Percentiles rank a stretch among this genome's conserved stretches.
These are phyloP conservation scores for Saturnispora halmiae DNA, from an alignment of 805 yeast genomes.

Conservation along the genomic window DNA sequence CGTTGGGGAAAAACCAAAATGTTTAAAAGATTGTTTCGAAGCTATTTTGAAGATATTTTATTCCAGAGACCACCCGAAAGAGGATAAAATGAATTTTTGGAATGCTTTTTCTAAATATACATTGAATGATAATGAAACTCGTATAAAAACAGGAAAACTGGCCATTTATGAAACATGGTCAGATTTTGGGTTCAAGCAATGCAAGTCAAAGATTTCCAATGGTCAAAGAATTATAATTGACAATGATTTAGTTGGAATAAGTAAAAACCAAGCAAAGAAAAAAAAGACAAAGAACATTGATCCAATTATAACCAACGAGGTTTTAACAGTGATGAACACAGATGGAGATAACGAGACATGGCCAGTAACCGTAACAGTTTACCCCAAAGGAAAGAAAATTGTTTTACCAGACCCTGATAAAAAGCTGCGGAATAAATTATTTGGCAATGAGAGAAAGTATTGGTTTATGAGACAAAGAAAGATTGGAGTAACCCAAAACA, in stretches of 20 bases:
- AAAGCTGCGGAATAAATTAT: constrained; percentile 4
- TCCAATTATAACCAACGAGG: constrained; percentile 5
- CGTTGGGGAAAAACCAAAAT: neutral
- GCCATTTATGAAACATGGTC: neutral
- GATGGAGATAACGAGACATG: constrained; percentile 6
- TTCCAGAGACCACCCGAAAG: constrained; percentile 2
- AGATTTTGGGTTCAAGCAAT: constrained; percentile 1
- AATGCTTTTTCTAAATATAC: constrained; percentile 3
- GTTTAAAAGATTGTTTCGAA: neutral
- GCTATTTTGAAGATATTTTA: constrained; percentile 3
- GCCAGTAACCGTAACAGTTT: constrained; percentile 10
- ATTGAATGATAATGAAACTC: neutral
- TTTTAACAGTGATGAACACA: neutral
- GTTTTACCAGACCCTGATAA: constrained; percentile 2
- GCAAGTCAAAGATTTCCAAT: constrained; percentile 1
- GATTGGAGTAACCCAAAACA: neutral
- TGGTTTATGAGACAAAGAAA: constrained; percentile 7
- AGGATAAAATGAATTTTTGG: constrained; percentile 9
- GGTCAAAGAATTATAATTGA: constrained; percentile 5
- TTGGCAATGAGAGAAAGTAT: constrained; percentile 7
- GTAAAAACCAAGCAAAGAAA: neutral
- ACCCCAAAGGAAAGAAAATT: constrained; percentile 12
- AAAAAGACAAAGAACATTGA: neutral
- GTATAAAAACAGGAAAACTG: neutral
- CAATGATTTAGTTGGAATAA: constrained; percentile 2